A percentile compares a stretch with the other conserved stretches of the same genome.
These are phyloP conservation scores for Hypoxylon sp. DNA, from an alignment of 2,329 filamentous ascomycete genomes.

Conservation along the genomic window DNA sequence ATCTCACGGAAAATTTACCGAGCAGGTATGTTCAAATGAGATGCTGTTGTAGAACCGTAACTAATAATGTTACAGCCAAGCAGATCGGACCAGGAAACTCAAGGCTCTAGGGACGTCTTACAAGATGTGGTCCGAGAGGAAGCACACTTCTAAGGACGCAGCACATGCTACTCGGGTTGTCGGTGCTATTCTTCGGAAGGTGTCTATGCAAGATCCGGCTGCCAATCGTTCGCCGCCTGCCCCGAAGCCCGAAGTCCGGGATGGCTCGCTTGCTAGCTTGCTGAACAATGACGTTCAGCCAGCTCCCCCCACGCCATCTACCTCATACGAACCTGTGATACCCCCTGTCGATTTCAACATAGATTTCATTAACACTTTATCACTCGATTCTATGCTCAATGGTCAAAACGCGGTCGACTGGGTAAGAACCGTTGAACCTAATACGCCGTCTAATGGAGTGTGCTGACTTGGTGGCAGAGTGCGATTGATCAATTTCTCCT, in stretches of 20 bases:
- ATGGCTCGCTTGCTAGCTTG: slow-evolving; percentile 50
- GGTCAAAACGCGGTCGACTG: slow-evolving; percentile 55
- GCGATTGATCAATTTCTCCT: slow-evolving; percentile 50
- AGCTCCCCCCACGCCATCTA: slow-evolving; percentile 32
- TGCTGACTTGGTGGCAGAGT: slow-evolving; percentile 43
- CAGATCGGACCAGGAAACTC: slow-evolving; percentile 54
- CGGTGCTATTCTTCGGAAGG: slow-evolving; percentile 57
- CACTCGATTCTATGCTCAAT: slow-evolving; percentile 55
- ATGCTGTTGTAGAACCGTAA: neutral
- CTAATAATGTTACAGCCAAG: slow-evolving; percentile 42
- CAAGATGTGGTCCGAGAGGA: slow-evolving; percentile 58
- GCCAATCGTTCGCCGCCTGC: slow-evolving; percentile 40
- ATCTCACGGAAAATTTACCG: slow-evolving; percentile 57
- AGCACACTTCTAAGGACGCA: slow-evolving; percentile 57
- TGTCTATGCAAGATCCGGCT: slow-evolving; percentile 51
- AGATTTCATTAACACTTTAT: slow-evolving; percentile 52
- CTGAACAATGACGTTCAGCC: slow-evolving; percentile 51
- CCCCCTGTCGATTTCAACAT: slow-evolving; percentile 48
- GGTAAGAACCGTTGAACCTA: slow-evolving; percentile 50
- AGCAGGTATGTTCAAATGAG: slow-evolving; percentile 51
- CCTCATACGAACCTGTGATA: slow-evolving; percentile 42
- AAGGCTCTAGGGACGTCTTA: slow-evolving; percentile 57
- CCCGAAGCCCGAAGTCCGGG: slow-evolving; percentile 48
- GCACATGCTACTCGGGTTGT: slow-evolving; percentile 59
- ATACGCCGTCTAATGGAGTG: neutral